These are phyloP conservation scores for Aspergillus hortae DNA, from an alignment of 2,329 filamentous ascomycete genomes.

Conservation along the genomic window DNA sequence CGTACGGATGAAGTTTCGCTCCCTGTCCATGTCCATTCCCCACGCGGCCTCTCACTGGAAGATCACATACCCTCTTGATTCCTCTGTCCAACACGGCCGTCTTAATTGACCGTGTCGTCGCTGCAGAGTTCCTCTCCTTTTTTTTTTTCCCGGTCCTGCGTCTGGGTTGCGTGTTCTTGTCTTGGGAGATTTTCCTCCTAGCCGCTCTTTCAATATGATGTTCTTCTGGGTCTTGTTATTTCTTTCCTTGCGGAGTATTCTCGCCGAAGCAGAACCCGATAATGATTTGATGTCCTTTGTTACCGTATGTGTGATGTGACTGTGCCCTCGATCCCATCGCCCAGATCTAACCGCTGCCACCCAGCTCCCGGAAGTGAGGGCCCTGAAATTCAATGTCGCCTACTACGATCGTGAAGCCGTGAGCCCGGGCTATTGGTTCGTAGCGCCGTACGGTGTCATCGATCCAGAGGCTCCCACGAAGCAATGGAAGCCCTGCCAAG, in stretches of 20 bases:
- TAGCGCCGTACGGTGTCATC: conserved; percentile 41
- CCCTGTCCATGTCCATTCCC: background rate
- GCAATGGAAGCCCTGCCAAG: conserved; percentile 39
- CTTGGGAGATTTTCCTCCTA: conserved; percentile 22
- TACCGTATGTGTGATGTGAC: conserved; percentile 20
- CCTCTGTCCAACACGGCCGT: conserved; percentile 4
- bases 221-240: conserved; percentile 23
- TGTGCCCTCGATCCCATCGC: background rate
- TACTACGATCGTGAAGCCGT: conserved; percentile 22
- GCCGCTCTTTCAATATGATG: conserved; percentile 28
- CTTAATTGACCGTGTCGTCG: conserved; percentile 5
- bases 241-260: conserved; percentile 18
- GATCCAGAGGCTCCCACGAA: conserved; percentile 21
- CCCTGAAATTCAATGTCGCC: conserved; percentile 25
- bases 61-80: background rate
- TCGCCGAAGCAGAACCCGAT: conserved; percentile 22
- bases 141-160: background rate
- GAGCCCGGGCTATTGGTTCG: conserved; percentile 48
- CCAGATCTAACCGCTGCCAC: background rate
- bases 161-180: conserved; percentile 7
- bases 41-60: background rate
- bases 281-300: conserved; percentile 35
- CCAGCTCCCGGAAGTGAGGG: conserved; percentile 24
- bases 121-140: conserved; percentile 1
- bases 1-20: background rate